A percentile compares a stretch with the other conserved stretches of the same genome.
Evolutionary conservation across 495 filamentous ascomycete species (phyloP).

Genomic region (Copromyces sp.): DNA sequence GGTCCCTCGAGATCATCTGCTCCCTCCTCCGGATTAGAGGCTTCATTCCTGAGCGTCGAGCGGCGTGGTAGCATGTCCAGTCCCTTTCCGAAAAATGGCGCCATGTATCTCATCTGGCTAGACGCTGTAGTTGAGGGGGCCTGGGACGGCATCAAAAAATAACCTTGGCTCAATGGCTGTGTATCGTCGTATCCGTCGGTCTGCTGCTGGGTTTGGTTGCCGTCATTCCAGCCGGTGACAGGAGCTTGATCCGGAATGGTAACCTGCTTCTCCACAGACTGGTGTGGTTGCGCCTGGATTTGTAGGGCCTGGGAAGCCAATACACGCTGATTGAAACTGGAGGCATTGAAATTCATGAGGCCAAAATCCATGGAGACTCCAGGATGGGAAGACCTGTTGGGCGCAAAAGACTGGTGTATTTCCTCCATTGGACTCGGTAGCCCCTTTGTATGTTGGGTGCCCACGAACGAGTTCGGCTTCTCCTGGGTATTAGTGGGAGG

Average conservation of each 20-base stretch:
- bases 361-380: constrained; percentile 27
- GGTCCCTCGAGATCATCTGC: constrained; percentile 13
- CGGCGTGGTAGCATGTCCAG: constrained; percentile 36
- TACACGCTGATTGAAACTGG: constrained; percentile 7
- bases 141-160: constrained; percentile 38
- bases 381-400: constrained; percentile 21
- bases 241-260: not conserved
- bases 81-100: constrained; percentile 40
- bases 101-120: constrained; percentile 32
- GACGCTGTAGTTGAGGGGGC: constrained; percentile 37
- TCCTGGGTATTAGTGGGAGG: constrained; percentile 25
- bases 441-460: constrained; percentile 14
- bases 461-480: constrained; percentile 31
- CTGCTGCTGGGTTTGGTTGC: constrained; percentile 26
- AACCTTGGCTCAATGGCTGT: constrained; percentile 41
- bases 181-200: constrained; percentile 15
- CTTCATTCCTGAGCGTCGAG: constrained; percentile 20
- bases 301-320: constrained; percentile 13
- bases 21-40: constrained; percentile 10
- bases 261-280: not conserved
- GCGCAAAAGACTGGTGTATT: constrained; percentile 12
- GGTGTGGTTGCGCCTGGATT: constrained; percentile 2
- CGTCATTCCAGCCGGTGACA: constrained; percentile 25
- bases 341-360: constrained; percentile 19
- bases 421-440: constrained; percentile 37